Percentiles rank a stretch among this genome's conserved stretches.
Evolutionary conservation across 192 early-diverging fungal species (phyloP).

Genomic region (Linnemannia hyalina): DNA sequence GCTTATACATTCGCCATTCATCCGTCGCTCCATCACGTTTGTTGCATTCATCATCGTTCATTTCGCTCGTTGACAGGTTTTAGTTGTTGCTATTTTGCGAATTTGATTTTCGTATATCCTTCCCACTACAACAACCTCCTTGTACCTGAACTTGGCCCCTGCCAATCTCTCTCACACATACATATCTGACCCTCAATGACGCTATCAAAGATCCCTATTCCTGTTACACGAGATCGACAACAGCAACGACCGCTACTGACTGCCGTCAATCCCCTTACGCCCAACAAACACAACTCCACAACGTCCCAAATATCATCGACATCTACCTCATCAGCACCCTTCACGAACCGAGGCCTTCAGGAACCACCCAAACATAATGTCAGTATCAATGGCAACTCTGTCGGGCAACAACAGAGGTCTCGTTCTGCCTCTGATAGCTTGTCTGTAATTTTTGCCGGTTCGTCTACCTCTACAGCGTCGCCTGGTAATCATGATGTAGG

Average conservation of each 20-base stretch:
- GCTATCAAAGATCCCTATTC: constrained; percentile 22
- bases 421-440: not conserved
- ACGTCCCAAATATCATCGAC: not conserved
- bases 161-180: too few relatives aligned
- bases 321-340: not conserved
- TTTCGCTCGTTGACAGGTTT: not conserved
- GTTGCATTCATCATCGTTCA: not conserved
- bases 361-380: not conserved
- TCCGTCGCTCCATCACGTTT: not conserved
- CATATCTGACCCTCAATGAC: constrained; percentile 9
- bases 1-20: not conserved
- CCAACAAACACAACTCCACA: too few relatives aligned
- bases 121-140: not conserved
- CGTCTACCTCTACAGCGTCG: not conserved
- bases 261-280: too few relatives aligned
- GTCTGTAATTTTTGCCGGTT: not conserved
- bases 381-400: not conserved
- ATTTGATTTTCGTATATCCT: not conserved
- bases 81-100: not conserved
- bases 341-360: not conserved
- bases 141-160: not conserved
- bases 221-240: constrained; percentile 5
- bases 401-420: not conserved
- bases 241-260: not conserved
- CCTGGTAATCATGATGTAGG: not conserved